These are phyloP conservation scores for Aureobasidium sp. DNA, from an alignment of 2,329 filamentous ascomycete species.

Conservation along the genomic window DNA sequence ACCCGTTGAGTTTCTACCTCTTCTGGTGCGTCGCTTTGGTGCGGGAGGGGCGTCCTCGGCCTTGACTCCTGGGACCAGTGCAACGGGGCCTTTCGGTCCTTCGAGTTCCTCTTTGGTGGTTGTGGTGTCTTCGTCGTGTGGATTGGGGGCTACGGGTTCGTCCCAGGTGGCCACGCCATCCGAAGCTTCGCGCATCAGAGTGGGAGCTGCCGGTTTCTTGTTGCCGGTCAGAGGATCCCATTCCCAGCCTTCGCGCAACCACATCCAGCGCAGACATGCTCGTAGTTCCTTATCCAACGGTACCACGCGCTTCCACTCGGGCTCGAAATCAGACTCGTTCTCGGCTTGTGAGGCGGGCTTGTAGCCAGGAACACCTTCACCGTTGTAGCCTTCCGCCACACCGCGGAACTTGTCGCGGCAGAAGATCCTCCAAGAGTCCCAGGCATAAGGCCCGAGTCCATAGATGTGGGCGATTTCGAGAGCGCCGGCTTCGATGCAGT, in stretches of 20 bases:
- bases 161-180: slow-evolving; percentile 43
- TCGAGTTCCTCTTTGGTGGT: neutral
- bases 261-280: slow-evolving; percentile 82
- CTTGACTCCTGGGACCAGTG: slow-evolving; percentile 1
- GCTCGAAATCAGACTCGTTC: slow-evolving; percentile 49
- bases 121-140: neutral
- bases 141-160: neutral
- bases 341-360: slow-evolving; percentile 20
- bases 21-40: neutral
- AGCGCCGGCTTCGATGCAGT: slow-evolving; percentile 37
- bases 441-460: slow-evolving; percentile 64
- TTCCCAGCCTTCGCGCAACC: slow-evolving; percentile 74
- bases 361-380: slow-evolving; percentile 36
- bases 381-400: slow-evolving; percentile 57
- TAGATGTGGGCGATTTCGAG: slow-evolving; percentile 87
- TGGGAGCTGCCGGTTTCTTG: slow-evolving; percentile 42
- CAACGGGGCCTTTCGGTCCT: neutral
- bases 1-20: neutral
- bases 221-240: slow-evolving; percentile 70
- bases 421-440: slow-evolving; percentile 91
- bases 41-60: neutral
- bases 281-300: slow-evolving; percentile 83
- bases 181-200: slow-evolving; percentile 48
- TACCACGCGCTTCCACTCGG: slow-evolving; percentile 83
- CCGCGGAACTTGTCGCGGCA: slow-evolving; percentile 70